Evolutionary conservation across 2,329 filamentous ascomycete genomes (phyloP).

Genomic region (Claviceps pazoutovae): DNA sequence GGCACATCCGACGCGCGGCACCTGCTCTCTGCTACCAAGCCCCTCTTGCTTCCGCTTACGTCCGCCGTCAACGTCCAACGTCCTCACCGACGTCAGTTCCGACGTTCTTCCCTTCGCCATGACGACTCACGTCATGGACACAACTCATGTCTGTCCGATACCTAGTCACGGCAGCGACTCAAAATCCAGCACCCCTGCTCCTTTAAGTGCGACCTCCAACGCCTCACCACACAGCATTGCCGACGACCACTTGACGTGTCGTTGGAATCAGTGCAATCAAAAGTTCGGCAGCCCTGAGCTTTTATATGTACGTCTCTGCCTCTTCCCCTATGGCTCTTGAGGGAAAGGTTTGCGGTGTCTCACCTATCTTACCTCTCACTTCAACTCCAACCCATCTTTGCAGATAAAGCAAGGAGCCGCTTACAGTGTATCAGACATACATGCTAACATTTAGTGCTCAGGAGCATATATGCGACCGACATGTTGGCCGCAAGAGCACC

Average conservation of each 20-base stretch:
- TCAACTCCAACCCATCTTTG: too few species aligned
- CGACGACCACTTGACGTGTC: constrained; percentile 45
- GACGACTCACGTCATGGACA: constrained; percentile 19
- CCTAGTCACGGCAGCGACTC: constrained; percentile 27
- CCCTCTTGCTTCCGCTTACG: not conserved
- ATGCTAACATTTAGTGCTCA: constrained; percentile 23
- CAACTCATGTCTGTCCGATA: constrained; percentile 9
- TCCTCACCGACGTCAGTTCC: constrained; percentile 5
- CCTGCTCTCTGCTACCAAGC: not conserved
- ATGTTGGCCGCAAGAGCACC: constrained; percentile 97
- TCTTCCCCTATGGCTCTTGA: too few species aligned
- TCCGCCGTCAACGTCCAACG: not conserved
- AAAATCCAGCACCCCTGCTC: constrained; percentile 38
- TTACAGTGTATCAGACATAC: not conserved
- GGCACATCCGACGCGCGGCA: not conserved
- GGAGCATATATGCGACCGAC: constrained; percentile 97
- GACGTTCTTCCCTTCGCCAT: constrained; percentile 14
- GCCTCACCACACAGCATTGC: constrained; percentile 27
- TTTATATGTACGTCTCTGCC: constrained; percentile 39
- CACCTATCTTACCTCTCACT: too few species aligned
- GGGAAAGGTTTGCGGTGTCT: too few species aligned
- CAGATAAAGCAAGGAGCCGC: not conserved
- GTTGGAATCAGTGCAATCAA: constrained; percentile 45
- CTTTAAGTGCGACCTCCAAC: constrained; percentile 33
- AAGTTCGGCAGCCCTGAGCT: constrained; percentile 43